phyloP scores from a whole-genome alignment of 495 filamentous ascomycete species.

The Pyronema domesticum region DNA sequence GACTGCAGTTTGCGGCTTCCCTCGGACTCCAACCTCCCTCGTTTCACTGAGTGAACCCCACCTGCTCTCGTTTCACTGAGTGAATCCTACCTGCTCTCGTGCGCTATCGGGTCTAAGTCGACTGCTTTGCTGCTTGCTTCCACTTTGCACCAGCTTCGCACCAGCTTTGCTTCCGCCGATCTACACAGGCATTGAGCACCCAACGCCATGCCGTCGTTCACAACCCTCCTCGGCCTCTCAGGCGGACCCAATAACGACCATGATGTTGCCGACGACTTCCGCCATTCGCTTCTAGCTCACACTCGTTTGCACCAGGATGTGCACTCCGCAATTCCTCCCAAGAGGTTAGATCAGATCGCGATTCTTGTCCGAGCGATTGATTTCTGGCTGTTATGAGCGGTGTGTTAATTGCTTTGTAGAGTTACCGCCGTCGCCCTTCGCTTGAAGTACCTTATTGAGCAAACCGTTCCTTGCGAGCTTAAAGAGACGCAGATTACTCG shows the following conservation, averaged over 20 bases:
- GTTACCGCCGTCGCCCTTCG: constrained; percentile 79
- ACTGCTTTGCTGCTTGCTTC: too few species aligned
- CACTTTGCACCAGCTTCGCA: too few species aligned
- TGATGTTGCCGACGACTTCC: constrained; percentile 10
- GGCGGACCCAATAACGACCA: constrained; percentile 1
- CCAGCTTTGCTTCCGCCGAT: too few species aligned
- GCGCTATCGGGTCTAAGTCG: too few species aligned
- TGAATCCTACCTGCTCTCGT: too few species aligned
- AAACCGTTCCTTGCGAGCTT: constrained; percentile 73
- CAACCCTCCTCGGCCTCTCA: constrained; percentile 6
- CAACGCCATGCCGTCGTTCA: constrained; percentile 11
- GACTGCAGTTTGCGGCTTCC: too few species aligned
- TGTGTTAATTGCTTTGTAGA: constrained; percentile 9
- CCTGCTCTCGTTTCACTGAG: too few species aligned
- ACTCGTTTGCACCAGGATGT: constrained; percentile 6
- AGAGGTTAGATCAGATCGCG: constrained; percentile 5
- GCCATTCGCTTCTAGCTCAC: constrained; percentile 13
- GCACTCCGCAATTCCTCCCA: constrained; percentile 13
- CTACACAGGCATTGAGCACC: too few species aligned
- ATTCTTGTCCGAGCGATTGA: constrained; percentile 22
- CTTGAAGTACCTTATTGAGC: constrained; percentile 78
- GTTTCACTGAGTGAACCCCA: too few species aligned
- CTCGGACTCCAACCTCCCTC: too few species aligned
- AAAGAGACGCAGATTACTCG: constrained; percentile 50
- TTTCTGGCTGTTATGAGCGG: too few species aligned